Base-by-base conservation (phyloP, 331 rosid genomes). In the Acacia concinna region DNA sequence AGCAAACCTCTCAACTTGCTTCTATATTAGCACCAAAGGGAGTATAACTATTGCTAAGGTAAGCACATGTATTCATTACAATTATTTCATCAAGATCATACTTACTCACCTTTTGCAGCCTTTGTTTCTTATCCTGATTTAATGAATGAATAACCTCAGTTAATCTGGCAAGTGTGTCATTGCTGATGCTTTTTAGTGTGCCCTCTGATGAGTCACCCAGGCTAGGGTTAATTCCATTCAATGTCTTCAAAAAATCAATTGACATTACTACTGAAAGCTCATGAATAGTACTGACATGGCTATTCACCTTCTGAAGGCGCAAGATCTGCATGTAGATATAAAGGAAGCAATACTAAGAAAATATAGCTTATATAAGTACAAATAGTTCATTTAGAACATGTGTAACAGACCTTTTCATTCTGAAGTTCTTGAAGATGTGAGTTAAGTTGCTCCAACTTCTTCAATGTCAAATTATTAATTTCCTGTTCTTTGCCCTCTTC, bases 151-250 rank as follows among this genome's bases (percentile, higher is more conserved):
- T 87, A 63, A 81, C 82, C 69, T 88, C 93, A 1, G 91, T 87
- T 85, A 92, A 86, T 86, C 88, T 78, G 30, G 98, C 97, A 81
- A 92, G 95, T 62, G 97, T 91, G 56, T 90, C 94, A 12, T 94
- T 94, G 85, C 96, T 91, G 77, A 94, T 87, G 88, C 93, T 89
- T 85, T 82, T 87, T 25, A 31, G 81, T 23, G 79, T 82, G 67
- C 84, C 74, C 52, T 83, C 66, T 5, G 85, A 81, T 34, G 90
- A 81, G 84, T 86, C 86, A 10, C 79, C 78, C 87, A 94, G 79
- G 89, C 92, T 94, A 21, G 92, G 94, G 84, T 94, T 97, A 57
- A 92, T 81, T 71, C 85, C 90, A 80, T 83, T 82, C 51, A 94
- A 68, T 23, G 84, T 87, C 84, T 82, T 83, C 78, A 52, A 40